These are phyloP conservation scores for Ophiostoma sp. DNA, from an alignment of 2,329 filamentous ascomycete genomes.

Conservation along the genomic window DNA sequence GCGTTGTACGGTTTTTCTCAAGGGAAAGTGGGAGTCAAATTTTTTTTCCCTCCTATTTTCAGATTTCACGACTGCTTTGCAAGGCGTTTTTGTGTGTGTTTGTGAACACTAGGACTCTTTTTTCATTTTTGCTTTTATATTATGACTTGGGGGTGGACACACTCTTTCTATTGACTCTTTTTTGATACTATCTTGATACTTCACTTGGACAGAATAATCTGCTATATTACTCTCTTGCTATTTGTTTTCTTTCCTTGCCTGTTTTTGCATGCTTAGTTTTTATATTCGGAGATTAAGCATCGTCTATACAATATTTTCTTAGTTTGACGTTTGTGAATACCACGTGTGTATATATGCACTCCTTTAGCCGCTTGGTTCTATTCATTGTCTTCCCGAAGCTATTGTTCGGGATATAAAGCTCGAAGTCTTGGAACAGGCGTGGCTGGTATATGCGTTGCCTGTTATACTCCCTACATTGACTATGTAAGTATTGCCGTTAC, in stretches of 20 bases:
- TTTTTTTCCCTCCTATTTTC: not conserved
- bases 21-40: not conserved
- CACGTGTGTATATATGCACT: not conserved
- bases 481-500: not conserved
- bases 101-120: not conserved
- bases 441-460: not conserved
- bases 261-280: not conserved
- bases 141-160: conserved; percentile 15
- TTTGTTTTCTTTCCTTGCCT: not conserved
- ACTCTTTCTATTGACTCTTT: not conserved
- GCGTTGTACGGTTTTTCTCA: conserved; percentile 11
- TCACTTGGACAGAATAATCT: not conserved
- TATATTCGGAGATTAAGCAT: not conserved
- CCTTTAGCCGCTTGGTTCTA: not conserved
- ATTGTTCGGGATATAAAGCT: not conserved
- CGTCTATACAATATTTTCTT: not conserved
- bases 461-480: not conserved
- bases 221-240: not conserved
- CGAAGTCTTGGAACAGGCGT: not conserved
- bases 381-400: not conserved
- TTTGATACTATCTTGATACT: not conserved
- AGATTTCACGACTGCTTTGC: conserved; percentile 13
- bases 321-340: not conserved
- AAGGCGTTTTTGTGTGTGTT: conserved; percentile 17
- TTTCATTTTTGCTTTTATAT: not conserved